Evolutionary conservation across 768 basidiomycete genomes (phyloP).

Genomic region (Cystofilobasidium macerans): DNA sequence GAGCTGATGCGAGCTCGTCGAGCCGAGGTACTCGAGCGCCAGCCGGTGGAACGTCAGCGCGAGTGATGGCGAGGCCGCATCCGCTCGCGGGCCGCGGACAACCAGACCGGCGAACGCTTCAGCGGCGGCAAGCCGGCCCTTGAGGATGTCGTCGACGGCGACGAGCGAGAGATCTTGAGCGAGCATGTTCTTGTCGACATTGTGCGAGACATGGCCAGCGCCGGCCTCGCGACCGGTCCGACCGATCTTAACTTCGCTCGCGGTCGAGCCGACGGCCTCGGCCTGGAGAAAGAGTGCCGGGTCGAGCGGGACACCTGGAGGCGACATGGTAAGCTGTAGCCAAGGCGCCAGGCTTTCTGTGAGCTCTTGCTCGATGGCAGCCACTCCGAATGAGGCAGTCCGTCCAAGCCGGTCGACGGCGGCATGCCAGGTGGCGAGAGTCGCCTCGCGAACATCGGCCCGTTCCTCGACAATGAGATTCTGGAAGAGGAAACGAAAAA

Average conservation of each 20-base stretch:
- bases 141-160: constrained; percentile 59
- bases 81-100: constrained; percentile 41
- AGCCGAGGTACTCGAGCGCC: constrained; percentile 66
- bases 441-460: constrained; percentile 63
- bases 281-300: constrained; percentile 17
- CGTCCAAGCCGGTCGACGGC: constrained; percentile 43
- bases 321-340: constrained; percentile 46
- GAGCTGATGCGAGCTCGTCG: constrained; percentile 83
- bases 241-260: constrained; percentile 34
- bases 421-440: constrained; percentile 60
- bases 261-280: constrained; percentile 31
- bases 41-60: constrained; percentile 54
- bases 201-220: constrained; percentile 53
- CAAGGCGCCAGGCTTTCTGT: constrained; percentile 45
- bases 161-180: constrained; percentile 78
- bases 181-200: constrained; percentile 93
- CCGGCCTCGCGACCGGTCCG: constrained; percentile 18
- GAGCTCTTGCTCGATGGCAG: not conserved
- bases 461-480: constrained; percentile 89
- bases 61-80: not conserved
- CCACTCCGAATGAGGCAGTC: not conserved
- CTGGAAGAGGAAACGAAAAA: constrained; percentile 78
- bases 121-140: constrained; percentile 67
- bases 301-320: constrained; percentile 35
- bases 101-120: constrained; percentile 54